Base-by-base conservation (phyloP, 2,329 filamentous ascomycete species). In the Dactylonectria estremocensis region DNA sequence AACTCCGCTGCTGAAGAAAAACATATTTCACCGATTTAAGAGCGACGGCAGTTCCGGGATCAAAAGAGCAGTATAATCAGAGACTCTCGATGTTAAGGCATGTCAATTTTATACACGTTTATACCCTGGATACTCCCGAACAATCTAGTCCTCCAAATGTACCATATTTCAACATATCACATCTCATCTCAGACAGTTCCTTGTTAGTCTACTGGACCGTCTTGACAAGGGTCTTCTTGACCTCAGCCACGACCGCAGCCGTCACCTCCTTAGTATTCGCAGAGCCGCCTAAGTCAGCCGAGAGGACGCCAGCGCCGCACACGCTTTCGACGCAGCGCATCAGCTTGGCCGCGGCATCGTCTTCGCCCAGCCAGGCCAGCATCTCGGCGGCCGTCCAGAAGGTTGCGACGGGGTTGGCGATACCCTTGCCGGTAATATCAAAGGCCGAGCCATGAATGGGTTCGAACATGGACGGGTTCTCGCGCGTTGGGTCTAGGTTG, bases 361-460 rank as follows among this genome's bases (percentile, higher is more conserved):
- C 81, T 71, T 89, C 85, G 0, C 88, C 87, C 0, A 90, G 78
- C 88, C 88, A 90, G 11, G 79, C 80, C 31, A 90, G 74, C 88
- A 90, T 89, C 76, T 89, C 88, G 0, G 83, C 83, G 1, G 85
- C 87, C 1, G 86, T 88, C 87, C 88, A 90, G 75, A 90, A 88
- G 0, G 88, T 89, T 1, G 83, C 88, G 0, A 90, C 86, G 0
- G 88, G 88, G 67, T 89, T 90, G 0, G 87, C 86, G 20, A 88
- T 75, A 6, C 87, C 87, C 74, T 87, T 87, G 5, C 87, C 87
- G 0, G 85, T 85, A 57, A 89, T 89, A 68, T 90, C 87, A 67
- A 89, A 89, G 1, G 88, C 88, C 5, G 84, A 87, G 2, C 88
- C 88, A 72, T 89, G 87, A 60, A 90, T 89, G 0, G 88, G 88